Conservation (phyloP, 192 early-diverging fungal genomes). For the Podila minutissima region DNA sequence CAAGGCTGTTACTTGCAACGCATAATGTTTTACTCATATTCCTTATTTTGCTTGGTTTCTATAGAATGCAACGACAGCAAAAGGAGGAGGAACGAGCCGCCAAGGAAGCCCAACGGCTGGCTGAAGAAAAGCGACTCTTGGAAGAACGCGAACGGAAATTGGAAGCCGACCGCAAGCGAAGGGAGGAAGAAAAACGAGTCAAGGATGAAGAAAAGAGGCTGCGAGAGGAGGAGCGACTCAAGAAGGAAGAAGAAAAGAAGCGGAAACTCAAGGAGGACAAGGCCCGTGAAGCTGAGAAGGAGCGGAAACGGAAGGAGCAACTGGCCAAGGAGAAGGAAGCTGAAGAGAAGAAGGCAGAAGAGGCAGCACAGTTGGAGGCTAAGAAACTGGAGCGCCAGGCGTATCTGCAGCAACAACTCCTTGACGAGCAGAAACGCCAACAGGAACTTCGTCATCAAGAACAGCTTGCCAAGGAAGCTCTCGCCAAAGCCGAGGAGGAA, state of each 20-base stretch:
- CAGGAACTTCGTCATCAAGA: conserved; percentile 40
- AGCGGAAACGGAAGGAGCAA: conserved; percentile 54
- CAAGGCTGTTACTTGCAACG: neutral
- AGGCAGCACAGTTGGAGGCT: conserved; percentile 19
- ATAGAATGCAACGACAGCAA: conserved; percentile 74
- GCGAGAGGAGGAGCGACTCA: conserved; percentile 59
- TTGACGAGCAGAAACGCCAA: conserved; percentile 32
- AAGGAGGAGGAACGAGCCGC: conserved; percentile 72
- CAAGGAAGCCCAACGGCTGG: conserved; percentile 63
- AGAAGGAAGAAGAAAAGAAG: conserved; percentile 61
- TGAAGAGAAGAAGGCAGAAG: conserved; percentile 12
- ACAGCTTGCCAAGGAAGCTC: conserved; percentile 32
- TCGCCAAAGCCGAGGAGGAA: conserved; percentile 19
- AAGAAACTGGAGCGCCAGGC: conserved; percentile 29
- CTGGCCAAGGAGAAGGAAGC: conserved; percentile 43
- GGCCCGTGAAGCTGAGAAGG: conserved; percentile 61
- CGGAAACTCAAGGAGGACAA: conserved; percentile 62
- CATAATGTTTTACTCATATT: neutral
- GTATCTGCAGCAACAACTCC: conserved; percentile 34
- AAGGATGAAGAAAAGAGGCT: conserved; percentile 66
- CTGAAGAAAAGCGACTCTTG: conserved; percentile 54
- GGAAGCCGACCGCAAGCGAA: conserved; percentile 70
- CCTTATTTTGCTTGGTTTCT: neutral
- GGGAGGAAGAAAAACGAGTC: conserved; percentile 66
- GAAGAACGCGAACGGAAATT: conserved; percentile 60